Base-by-base conservation (phyloP, 805 yeast species). In the Starmerella etchellsii region DNA sequence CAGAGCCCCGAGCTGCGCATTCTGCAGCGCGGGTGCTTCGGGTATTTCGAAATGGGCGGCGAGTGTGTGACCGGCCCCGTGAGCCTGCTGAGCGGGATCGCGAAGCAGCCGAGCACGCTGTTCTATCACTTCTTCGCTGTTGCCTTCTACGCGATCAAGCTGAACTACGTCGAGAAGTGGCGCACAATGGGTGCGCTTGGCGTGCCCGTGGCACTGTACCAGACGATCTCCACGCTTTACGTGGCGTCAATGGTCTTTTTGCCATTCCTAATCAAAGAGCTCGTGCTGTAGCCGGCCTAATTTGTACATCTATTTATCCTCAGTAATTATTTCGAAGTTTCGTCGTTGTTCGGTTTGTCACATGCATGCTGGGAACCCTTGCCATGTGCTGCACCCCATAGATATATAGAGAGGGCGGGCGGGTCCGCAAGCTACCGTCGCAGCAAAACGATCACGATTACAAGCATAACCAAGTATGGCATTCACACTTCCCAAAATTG, bases 41-140 rank as follows among this genome's bases (percentile, higher is more conserved):
- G 66, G 42, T 91, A 91, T 62, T 84, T 91, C 68, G 63, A 69
- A 57, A 68, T 72, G 38, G 98, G 97, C 31, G 96, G 96, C 19
- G 74, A 67, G 39, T 79, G 85, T 55, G 73, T 82, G 16, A 57
- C 62, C 18, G 79, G 78, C 5, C 98, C 98, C 6, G 78, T 84
- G 39, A 78, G 83, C 4, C 73, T 91, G 54, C 69, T 91, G 39
- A 70, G 87, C 42, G 98, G 96, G 14, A 67, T 84, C 54, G 62
- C 73, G 41, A 93, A 94, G 36, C 69, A 68, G 50, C 95, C 96
- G 13, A 65, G 72, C 57, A 54, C 73, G 35, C 69, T 91, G 46
- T 76, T 93, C 55, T 72, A 76, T 60, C 95, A 88, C 53, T 91
- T 91, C 63, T 83, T 83, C 62, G 69, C 79, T 36, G 97, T 91